phyloP scores from a whole-genome alignment of 495 filamentous ascomycete genomes.

The Xylaria intraflava region DNA sequence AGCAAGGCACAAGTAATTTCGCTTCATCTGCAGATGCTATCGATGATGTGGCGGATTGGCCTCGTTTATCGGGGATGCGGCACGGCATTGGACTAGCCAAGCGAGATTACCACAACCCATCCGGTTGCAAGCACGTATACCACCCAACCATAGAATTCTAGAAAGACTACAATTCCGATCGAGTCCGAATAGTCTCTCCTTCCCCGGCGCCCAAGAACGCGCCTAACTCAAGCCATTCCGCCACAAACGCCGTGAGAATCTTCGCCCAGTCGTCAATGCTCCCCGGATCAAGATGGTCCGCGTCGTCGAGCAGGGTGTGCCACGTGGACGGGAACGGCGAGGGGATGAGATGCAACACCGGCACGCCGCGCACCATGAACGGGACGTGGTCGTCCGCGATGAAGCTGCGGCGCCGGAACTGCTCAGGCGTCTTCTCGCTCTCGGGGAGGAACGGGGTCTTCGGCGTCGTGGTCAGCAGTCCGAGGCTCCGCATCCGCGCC shows the following conservation, averaged over 20 bases:
- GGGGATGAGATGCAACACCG: slow-evolving; percentile 79
- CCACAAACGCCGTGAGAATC: slow-evolving; percentile 69
- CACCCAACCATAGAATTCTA: too few relatives aligned
- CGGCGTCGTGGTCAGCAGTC: slow-evolving; percentile 30
- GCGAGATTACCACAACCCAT: neutral
- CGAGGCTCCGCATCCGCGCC: slow-evolving; percentile 52
- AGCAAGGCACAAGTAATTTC: too few relatives aligned
- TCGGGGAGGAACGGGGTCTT: slow-evolving; percentile 43
- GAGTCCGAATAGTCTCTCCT: neutral
- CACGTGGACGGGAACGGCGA: slow-evolving; percentile 70
- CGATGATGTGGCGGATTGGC: too few relatives aligned
- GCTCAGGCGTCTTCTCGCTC: slow-evolving; percentile 42
- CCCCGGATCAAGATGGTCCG: slow-evolving; percentile 66
- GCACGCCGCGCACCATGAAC: slow-evolving; percentile 72
- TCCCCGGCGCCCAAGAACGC: slow-evolving; percentile 6
- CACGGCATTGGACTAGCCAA: too few relatives aligned
- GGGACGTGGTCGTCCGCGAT: slow-evolving; percentile 79
- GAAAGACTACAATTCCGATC: slow-evolving; percentile 2
- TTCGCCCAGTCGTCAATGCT: slow-evolving; percentile 80
- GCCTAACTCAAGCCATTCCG: slow-evolving; percentile 69
- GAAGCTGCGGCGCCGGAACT: slow-evolving; percentile 34
- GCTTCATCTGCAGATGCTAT: too few relatives aligned
- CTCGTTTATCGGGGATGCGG: too few relatives aligned
- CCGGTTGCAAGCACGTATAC: too few relatives aligned
- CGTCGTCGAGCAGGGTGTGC: slow-evolving; percentile 78